phyloP scores from a whole-genome alignment of 352 stramenopile genomes.

The Pythium scleroteichum region DNA sequence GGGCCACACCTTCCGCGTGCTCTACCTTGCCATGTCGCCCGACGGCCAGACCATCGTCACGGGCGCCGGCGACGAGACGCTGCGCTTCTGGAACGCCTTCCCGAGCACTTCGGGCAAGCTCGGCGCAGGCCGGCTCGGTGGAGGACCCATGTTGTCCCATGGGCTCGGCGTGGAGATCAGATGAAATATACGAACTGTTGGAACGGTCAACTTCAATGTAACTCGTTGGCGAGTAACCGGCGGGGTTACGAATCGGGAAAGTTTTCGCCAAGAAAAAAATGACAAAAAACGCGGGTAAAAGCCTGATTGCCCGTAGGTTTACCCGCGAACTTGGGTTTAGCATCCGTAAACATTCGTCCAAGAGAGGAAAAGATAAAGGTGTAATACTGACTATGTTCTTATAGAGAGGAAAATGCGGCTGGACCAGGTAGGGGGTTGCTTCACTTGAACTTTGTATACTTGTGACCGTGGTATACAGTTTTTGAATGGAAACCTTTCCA shows the following conservation, averaged over 20 bases:
- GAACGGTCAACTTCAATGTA: no score
- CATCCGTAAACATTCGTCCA: no score
- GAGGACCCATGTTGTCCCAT: conserved; percentile 57
- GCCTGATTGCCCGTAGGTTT: conserved; percentile 31
- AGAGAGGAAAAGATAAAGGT: neutral
- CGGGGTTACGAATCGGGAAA: neutral
- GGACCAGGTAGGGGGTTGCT: conserved; percentile 11
- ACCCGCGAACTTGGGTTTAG: conserved; percentile 37
- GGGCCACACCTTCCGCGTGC: conserved; percentile 94
- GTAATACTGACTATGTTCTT: no score
- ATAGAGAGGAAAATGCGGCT: conserved; percentile 5
- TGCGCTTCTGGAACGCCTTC: conserved; percentile 98
- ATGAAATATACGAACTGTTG: conserved; percentile 37
- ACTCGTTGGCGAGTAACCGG: no score
- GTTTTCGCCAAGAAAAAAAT: neutral
- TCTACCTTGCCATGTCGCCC: conserved; percentile 97
- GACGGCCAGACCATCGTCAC: conserved; percentile 98
- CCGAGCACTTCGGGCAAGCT: conserved; percentile 71
- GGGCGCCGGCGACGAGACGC: conserved; percentile 96
- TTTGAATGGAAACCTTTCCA: conserved; percentile 37
- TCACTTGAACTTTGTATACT: conserved; percentile 39
- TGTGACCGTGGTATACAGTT: conserved; percentile 27
- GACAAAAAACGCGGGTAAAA: conserved; percentile 57
- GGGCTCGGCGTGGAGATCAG: conserved; percentile 61
- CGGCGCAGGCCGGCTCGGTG: conserved; percentile 45